A percentile compares a stretch with the other conserved stretches of the same genome.
These are phyloP conservation scores for Pseudopyricularia cyperi DNA, from an alignment of 2,329 filamentous ascomycete genomes.

Conservation along the genomic window DNA sequence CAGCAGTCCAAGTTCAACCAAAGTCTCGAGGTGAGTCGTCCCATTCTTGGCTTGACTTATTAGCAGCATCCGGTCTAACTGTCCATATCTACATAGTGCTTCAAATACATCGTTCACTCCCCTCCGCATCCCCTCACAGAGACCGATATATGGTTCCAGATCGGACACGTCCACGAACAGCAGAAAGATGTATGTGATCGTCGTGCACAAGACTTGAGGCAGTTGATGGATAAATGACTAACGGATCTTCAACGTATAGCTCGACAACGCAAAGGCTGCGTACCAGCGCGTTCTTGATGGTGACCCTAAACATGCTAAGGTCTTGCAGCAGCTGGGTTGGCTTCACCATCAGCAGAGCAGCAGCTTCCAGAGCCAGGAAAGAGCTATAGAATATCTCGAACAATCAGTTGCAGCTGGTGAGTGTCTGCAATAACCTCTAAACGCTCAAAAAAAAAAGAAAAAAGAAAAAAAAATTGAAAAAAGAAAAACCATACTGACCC, in stretches of 20 bases:
- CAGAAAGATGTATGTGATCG: conserved; percentile 77
- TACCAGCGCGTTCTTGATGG: conserved; percentile 89
- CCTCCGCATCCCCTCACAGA: conserved; percentile 87
- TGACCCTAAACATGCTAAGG: conserved; percentile 93
- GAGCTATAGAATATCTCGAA: conserved; percentile 92
- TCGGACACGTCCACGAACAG: conserved; percentile 96
- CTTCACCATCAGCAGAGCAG: conserved; percentile 92
- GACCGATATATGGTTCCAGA: conserved; percentile 99
- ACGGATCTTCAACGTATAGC: conserved; percentile 35
- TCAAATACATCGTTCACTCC: conserved; percentile 92
- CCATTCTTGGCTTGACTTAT: conserved; percentile 7
- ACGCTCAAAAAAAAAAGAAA: too few relatives aligned
- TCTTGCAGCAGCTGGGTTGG: conserved; percentile 95
- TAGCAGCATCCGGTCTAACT: conserved; percentile 9
- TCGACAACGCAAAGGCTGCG: conserved; percentile 81
- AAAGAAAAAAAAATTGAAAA: too few relatives aligned
- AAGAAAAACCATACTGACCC: too few relatives aligned
- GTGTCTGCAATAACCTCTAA: too few relatives aligned
- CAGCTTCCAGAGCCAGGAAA: conserved; percentile 83
- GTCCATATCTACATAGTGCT: conserved; percentile 49
- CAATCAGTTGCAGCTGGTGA: conserved; percentile 88
- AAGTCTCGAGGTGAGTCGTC: conserved; percentile 68
- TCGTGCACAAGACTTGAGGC: conserved; percentile 7
- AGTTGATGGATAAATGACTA: conserved; percentile 15
- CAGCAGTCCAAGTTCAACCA: conserved; percentile 89